Percentiles rank a stretch among this genome's conserved stretches.
Evolutionary conservation across 495 filamentous ascomycete genomes (phyloP).

Genomic region (Staphylotrichum longicolle): DNA sequence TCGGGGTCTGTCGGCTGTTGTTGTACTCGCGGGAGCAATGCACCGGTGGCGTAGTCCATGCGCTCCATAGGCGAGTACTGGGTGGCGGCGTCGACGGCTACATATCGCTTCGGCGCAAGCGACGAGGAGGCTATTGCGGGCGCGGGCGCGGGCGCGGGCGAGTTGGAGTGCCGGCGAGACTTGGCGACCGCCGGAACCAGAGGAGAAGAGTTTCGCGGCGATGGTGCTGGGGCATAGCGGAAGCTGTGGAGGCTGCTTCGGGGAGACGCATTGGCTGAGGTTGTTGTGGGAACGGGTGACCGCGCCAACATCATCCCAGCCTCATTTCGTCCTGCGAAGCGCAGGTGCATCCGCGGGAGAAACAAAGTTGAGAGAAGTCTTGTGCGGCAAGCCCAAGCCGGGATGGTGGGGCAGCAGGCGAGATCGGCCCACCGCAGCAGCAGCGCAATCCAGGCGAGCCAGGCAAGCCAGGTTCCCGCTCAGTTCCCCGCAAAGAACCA

Average conservation of each 20-base stretch:
- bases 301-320: slow-evolving; percentile 51
- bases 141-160: slow-evolving; percentile 32
- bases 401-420: slow-evolving; percentile 23
- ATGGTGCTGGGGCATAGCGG: slow-evolving; percentile 47
- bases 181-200: slow-evolving; percentile 44
- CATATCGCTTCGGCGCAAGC: slow-evolving; percentile 43
- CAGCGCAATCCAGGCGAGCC: neutral
- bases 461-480: neutral
- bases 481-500: no score
- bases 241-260: slow-evolving; percentile 37
- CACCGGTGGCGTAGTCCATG: slow-evolving; percentile 39
- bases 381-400: slow-evolving; percentile 18
- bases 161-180: slow-evolving; percentile 43
- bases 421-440: slow-evolving; percentile 2
- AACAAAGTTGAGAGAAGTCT: slow-evolving; percentile 18
- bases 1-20: slow-evolving; percentile 22
- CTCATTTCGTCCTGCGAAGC: slow-evolving; percentile 31
- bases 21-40: slow-evolving; percentile 33
- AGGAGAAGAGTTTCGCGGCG: slow-evolving; percentile 44
- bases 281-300: slow-evolving; percentile 43
- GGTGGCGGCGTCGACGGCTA: slow-evolving; percentile 54
- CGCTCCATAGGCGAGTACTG: slow-evolving; percentile 57
- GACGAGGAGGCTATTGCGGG: slow-evolving; percentile 32
- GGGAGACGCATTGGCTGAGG: slow-evolving; percentile 47
- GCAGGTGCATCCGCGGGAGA: slow-evolving; percentile 17